Evolutionary conservation across 345 rosid genomes (phyloP).

Genomic region (Eucalyptus sp.): DNA sequence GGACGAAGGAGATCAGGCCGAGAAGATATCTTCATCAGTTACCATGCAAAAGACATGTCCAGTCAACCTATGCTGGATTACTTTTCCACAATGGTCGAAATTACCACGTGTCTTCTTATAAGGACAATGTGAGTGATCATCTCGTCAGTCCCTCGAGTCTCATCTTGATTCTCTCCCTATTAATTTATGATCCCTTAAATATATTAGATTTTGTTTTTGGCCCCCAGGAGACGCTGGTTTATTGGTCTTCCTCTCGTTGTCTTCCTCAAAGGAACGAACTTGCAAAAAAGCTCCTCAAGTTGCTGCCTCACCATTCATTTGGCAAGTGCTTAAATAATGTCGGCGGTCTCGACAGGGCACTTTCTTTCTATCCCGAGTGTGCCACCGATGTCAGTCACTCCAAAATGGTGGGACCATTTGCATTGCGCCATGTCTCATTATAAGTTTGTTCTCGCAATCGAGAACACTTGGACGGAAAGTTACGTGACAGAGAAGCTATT

Average conservation of each 20-base stretch:
- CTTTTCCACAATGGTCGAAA: conserved; percentile 87
- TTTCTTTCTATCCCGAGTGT: conserved; percentile 69
- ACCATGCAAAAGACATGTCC: conserved; percentile 80
- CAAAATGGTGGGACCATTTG: conserved; percentile 89
- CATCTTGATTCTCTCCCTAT: background rate
- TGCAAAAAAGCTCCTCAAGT: conserved; percentile 49
- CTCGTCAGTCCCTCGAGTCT: background rate
- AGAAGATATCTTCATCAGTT: conserved; percentile 85
- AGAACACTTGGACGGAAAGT: conserved; percentile 73
- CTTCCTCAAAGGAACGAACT: conserved; percentile 58
- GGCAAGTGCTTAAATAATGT: conserved; percentile 96
- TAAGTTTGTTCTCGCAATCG: conserved; percentile 88
- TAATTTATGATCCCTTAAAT: background rate
- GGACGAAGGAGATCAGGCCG: conserved; percentile 73
- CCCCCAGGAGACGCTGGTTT: conserved; percentile 54
- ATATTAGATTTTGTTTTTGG: background rate
- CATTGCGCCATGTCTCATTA: conserved; percentile 97
- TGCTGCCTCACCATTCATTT: conserved; percentile 79
- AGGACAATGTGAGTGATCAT: conserved; percentile 46
- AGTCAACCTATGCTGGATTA: conserved; percentile 82
- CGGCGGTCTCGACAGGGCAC: conserved; percentile 60
- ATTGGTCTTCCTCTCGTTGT: conserved; percentile 95
- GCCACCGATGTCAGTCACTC: conserved; percentile 21
- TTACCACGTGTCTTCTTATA: conserved; percentile 48
- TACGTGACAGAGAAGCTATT: conserved; percentile 92